Conservation (phyloP, 495 filamentous ascomycete genomes). For the Penicillium pancosmium region DNA sequence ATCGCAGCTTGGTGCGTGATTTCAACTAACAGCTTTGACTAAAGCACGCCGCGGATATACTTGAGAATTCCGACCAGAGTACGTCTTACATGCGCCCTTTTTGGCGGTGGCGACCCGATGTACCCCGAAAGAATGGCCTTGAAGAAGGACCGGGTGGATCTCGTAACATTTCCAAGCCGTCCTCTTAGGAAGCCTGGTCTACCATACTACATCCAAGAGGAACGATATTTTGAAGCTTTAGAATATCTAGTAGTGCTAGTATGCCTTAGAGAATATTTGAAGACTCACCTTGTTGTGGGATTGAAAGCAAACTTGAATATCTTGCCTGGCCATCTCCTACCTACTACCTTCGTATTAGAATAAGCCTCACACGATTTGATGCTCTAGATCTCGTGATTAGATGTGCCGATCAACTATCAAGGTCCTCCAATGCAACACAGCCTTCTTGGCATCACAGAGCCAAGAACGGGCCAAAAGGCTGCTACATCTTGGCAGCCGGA, state of each 20-base stretch:
- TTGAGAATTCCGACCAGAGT: slow-evolving; percentile 18
- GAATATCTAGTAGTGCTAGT: too few relatives aligned
- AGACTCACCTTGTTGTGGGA: too few relatives aligned
- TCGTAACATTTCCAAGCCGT: slow-evolving; percentile 16
- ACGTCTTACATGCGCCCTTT: slow-evolving; percentile 24
- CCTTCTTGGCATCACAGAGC: slow-evolving; percentile 4
- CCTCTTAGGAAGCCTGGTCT: too few relatives aligned
- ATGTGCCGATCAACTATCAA: not conserved
- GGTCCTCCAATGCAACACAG: slow-evolving; percentile 10
- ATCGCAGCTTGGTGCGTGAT: not conserved
- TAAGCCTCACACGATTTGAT: not conserved
- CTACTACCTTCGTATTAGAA: not conserved
- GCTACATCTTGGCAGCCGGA: slow-evolving; percentile 1
- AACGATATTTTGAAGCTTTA: not conserved
- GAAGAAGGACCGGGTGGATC: slow-evolving; percentile 20
- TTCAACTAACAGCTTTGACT: not conserved
- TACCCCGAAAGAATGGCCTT: slow-evolving; percentile 20
- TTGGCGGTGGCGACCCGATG: slow-evolving; percentile 22
- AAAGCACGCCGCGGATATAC: slow-evolving; percentile 26
- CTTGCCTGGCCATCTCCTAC: not conserved
- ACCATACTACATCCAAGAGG: not conserved
- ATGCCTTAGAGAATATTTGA: too few relatives aligned
- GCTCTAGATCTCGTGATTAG: not conserved
- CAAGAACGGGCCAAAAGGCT: slow-evolving; percentile 1
- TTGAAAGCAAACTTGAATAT: not conserved